Evolutionary conservation across 2,329 filamentous ascomycete species (phyloP).

Genomic region (Lachnellula hyalina): DNA sequence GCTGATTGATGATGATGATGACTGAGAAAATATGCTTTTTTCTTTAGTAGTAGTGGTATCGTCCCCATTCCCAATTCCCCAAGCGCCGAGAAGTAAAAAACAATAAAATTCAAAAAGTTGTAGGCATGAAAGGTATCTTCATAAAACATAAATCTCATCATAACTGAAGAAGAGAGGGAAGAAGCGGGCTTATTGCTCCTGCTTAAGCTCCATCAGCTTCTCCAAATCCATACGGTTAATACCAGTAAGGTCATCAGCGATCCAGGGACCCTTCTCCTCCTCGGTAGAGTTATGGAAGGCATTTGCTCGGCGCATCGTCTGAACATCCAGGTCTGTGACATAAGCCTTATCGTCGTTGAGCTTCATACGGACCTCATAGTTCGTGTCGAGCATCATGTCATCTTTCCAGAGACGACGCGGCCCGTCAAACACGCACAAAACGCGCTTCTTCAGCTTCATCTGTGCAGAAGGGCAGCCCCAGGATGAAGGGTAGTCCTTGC

Average conservation of each 20-base stretch:
- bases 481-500: conserved; percentile 85
- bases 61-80: conserved; percentile 11
- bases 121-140: conserved; percentile 19
- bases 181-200: conserved; percentile 16
- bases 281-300: conserved; percentile 74
- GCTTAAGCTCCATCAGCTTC: conserved; percentile 48
- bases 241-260: conserved; percentile 64
- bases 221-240: conserved; percentile 56
- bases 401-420: conserved; percentile 87
- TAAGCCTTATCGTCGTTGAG: conserved; percentile 61
- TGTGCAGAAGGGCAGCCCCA: conserved; percentile 91
- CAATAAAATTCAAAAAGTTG: conserved; percentile 7
- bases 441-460: conserved; percentile 98
- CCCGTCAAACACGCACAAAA: conserved; percentile 89
- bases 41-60: conserved; percentile 27
- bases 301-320: conserved; percentile 83
- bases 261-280: conserved; percentile 83
- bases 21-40: conserved; percentile 18
- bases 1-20: conserved; percentile 11
- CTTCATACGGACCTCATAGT: conserved; percentile 86
- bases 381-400: conserved; percentile 96
- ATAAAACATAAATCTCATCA: conserved; percentile 19
- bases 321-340: conserved; percentile 87
- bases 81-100: conserved; percentile 16
- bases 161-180: neutral